Evolutionary conservation across 352 stramenopile genomes (phyloP), one percentile per base, ranked within the genome.

Genomic region (Phytophthora vignae): DNA sequence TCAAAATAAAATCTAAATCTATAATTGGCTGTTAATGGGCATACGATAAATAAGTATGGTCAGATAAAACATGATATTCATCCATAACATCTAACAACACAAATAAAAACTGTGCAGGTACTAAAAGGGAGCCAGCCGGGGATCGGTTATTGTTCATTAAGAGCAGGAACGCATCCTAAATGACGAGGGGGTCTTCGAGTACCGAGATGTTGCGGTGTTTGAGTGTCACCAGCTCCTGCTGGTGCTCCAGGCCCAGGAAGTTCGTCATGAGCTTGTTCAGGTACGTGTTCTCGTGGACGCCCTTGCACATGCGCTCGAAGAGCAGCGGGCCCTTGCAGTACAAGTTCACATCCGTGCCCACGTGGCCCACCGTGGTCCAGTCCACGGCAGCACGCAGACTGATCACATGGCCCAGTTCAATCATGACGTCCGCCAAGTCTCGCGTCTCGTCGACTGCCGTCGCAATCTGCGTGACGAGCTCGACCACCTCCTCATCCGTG

Each of bases 221-320:
- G 57, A 90, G 61, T 21, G 85, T 92, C 78, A 90, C 83, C 31
- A 87, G 57, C 53, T 82, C 73, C 67, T 85, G 77, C 14, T 78
- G 76, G 66, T 88, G 74, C 61, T 87, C 81, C 55, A 92, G 65
- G 58, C 85, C 82, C n/a, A 92, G 74, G 70, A 81, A 92, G 68
- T 79, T 88, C 52, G 83, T 87, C 77, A 92, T 91, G 59, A 92
- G 76, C 73, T 89, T 88, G 78, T 92, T 92, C 61, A 92, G 61
- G 70, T 91, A 86, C 42, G 66, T 82, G 74, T 92, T 92, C 70
- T 92, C 75, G 67, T 91, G 81, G 29, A 87, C 71, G 27, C 85
- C 85, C 67, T 87, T 83, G 74, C 85, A 92, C 72, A 90, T 81
- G 53, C 81, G 79, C 62, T 87, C 78, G n/a, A 92, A 82, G 22